Conservation (phyloP, 2,329 filamentous ascomycete species). For the Pleoardoris graminearum region DNA sequence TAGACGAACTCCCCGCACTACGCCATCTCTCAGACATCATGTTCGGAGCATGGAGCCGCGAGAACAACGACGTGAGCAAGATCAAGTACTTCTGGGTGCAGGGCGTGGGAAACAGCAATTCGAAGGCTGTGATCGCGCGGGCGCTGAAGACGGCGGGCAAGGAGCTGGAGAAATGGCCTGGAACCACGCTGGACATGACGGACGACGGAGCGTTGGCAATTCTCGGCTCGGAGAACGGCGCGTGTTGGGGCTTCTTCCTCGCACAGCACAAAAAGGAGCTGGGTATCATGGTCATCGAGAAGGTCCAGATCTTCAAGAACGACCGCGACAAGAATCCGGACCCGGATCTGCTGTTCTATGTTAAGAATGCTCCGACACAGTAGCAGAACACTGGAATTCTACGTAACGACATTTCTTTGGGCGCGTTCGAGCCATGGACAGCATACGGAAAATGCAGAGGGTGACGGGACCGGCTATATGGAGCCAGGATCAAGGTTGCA, state of each 20-base stretch:
- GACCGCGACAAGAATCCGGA: background rate
- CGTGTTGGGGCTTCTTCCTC: constrained; percentile 25
- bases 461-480: too few relatives aligned
- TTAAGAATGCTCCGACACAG: background rate
- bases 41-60: constrained; percentile 22
- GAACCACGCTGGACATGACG: constrained; percentile 12
- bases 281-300: constrained; percentile 18
- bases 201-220: constrained; percentile 22
- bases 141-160: constrained; percentile 10
- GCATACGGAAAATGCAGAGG: too few relatives aligned
- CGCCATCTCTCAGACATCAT: constrained; percentile 22
- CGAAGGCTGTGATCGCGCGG: constrained; percentile 20
- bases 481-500: too few relatives aligned
- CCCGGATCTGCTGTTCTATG: constrained; percentile 7
- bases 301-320: constrained; percentile 17
- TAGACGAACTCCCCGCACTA: constrained; percentile 17
- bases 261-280: constrained; percentile 23
- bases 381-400: background rate
- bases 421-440: background rate
- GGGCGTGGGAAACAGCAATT: constrained; percentile 22
- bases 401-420: background rate
- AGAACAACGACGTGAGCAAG: constrained; percentile 14
- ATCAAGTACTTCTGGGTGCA: constrained; percentile 25
- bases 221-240: constrained; percentile 23
- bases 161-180: constrained; percentile 22